phyloP scores from a whole-genome alignment of 257 asterid species.

The Thymus quinquecostatus region DNA sequence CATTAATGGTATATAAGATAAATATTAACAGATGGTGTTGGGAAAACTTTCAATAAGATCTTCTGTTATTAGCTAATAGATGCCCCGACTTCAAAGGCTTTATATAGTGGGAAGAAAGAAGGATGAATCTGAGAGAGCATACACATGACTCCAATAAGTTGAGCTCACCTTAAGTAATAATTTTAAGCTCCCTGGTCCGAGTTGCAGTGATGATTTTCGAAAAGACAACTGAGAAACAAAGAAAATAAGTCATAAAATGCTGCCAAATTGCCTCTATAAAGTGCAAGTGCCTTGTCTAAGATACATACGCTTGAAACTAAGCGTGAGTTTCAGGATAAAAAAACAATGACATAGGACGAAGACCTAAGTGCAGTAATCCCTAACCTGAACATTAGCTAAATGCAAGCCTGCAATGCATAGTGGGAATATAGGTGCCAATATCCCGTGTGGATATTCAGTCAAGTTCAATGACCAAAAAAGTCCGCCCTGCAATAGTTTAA shows the following conservation, averaged over 20 bases:
- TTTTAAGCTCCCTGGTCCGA: conserved; percentile 49
- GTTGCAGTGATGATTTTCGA: conserved; percentile 53
- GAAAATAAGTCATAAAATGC: conserved; percentile 25
- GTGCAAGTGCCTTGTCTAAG: conserved; percentile 4
- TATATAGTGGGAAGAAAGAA: conserved; percentile 8
- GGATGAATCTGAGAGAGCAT: conserved; percentile 5
- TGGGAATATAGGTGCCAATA: conserved; percentile 78
- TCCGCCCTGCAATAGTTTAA: conserved; percentile 70
- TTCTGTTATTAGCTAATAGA: conserved; percentile 15
- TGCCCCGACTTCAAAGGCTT: conserved; percentile 17
- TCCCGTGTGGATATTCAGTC: conserved; percentile 80
- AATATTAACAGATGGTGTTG: background rate
- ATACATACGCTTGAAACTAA: conserved; percentile 3
- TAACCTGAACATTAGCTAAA: conserved; percentile 76
- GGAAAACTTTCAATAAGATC: conserved; percentile 10
- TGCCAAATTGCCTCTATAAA: conserved; percentile 5
- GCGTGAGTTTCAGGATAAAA: conserved; percentile 12
- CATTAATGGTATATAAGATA: background rate
- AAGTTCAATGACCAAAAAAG: conserved; percentile 82
- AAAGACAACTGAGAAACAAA: conserved; percentile 59
- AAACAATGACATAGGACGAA: conserved; percentile 3
- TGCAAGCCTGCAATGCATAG: conserved; percentile 74
- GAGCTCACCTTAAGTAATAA: conserved; percentile 67
- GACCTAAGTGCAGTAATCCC: conserved; percentile 9
- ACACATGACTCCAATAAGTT: conserved; percentile 22